A percentile compares a stretch with the other conserved stretches of the same genome.
Evolutionary conservation across 169 alveolate species (phyloP).

Genomic region (Plasmodium vivax): DNA sequence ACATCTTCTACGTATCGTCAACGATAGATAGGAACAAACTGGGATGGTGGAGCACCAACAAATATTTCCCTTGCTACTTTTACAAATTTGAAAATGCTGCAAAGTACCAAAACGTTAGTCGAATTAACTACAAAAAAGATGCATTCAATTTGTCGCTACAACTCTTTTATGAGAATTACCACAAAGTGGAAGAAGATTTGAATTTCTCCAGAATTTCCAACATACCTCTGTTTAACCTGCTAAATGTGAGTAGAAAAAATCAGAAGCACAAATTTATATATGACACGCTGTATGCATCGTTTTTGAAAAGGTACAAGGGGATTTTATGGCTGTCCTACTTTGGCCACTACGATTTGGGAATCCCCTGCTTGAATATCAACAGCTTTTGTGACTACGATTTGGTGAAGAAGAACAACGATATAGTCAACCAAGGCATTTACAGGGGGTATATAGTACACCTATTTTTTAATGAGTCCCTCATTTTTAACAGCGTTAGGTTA

Average conservation of each 20-base stretch:
- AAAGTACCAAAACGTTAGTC: slow-evolving; percentile 75
- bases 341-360: slow-evolving; percentile 75
- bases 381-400: slow-evolving; percentile 82
- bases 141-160: slow-evolving; percentile 78
- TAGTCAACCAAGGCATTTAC: slow-evolving; percentile 78
- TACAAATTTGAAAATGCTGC: slow-evolving; percentile 55
- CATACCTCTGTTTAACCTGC: slow-evolving; percentile 76
- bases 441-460: slow-evolving; percentile 83
- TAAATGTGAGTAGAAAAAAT: slow-evolving; percentile 69
- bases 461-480: slow-evolving; percentile 81
- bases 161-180: slow-evolving; percentile 75
- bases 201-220: slow-evolving; percentile 80
- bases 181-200: slow-evolving; percentile 77
- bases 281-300: slow-evolving; percentile 81
- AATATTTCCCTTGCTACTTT: slow-evolving; percentile 78
- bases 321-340: slow-evolving; percentile 76
- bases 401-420: slow-evolving; percentile 61
- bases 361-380: slow-evolving; percentile 74
- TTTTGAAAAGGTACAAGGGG: slow-evolving; percentile 79
- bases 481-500: slow-evolving; percentile 78
- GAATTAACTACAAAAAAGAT: slow-evolving; percentile 12
- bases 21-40: slow-evolving; percentile 62
- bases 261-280: slow-evolving; percentile 78
- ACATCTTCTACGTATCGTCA: slow-evolving; percentile 38
- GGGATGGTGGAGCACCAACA: slow-evolving; percentile 81